Conservation (phyloP, 495 filamentous ascomycete species). For the Bacidia rubella region DNA sequence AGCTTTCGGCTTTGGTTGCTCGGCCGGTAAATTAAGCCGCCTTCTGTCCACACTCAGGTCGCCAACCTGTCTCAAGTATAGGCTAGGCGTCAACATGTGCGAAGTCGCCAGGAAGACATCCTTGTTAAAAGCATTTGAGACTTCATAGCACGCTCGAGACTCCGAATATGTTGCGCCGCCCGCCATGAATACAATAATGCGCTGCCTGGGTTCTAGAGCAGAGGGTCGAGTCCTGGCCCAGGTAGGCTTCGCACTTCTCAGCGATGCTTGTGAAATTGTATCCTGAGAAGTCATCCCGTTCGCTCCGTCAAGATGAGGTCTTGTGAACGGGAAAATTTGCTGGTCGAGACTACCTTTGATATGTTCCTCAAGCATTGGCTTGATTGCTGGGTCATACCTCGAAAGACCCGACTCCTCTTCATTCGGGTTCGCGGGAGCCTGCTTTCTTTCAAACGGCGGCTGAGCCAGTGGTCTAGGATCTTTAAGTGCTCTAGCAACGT, state of each 20-base stretch:
- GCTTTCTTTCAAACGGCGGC: conserved; percentile 54
- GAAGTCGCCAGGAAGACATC: conserved; percentile 86
- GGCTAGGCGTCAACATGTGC: conserved; percentile 73
- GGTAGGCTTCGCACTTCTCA: conserved; percentile 80
- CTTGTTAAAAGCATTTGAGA: conserved; percentile 51
- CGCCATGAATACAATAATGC: conserved; percentile 90
- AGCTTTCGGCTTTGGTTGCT: conserved; percentile 63
- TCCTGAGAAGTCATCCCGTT: conserved; percentile 42
- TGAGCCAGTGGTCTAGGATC: conserved; percentile 51
- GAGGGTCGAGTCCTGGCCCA: conserved; percentile 77
- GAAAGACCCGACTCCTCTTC: conserved; percentile 40
- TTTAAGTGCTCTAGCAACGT: conserved; percentile 59
- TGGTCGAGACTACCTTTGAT: conserved; percentile 41
- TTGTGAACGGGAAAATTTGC: conserved; percentile 63
- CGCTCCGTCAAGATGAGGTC: conserved; percentile 51
- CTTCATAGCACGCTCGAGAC: conserved; percentile 76
- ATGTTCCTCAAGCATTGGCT: conserved; percentile 57
- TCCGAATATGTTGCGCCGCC: conserved; percentile 92
- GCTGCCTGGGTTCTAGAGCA: conserved; percentile 69
- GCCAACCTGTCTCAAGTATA: conserved; percentile 70
- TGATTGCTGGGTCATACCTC: conserved; percentile 41
- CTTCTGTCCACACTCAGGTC: conserved; percentile 64
- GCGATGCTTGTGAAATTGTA: conserved; percentile 54
- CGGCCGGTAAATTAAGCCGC: conserved; percentile 64
- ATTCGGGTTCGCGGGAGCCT: conserved; percentile 27